These are phyloP conservation scores for Berkeleyomyces rouxiae DNA, from an alignment of 2,329 filamentous ascomycete species.

Conservation along the genomic window DNA sequence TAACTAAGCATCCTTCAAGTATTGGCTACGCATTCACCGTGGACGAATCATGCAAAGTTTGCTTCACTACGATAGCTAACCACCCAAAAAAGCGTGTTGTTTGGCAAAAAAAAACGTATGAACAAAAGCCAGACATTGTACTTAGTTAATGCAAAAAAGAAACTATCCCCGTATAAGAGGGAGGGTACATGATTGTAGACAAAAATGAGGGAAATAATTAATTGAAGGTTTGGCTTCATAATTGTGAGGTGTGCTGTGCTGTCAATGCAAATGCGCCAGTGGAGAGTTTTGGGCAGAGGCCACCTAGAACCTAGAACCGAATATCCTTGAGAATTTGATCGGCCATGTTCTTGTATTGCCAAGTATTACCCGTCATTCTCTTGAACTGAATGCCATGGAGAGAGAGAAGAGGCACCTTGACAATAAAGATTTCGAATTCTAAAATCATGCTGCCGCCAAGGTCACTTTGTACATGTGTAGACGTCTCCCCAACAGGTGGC, in stretches of 20 bases:
- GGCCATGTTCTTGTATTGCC: conserved; percentile 98
- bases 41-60: too few species aligned
- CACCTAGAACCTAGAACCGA: conserved; percentile 32
- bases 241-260: background rate
- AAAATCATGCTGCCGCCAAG: conserved; percentile 70
- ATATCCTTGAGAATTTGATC: conserved; percentile 84
- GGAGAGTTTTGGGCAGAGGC: background rate
- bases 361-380: conserved; percentile 84
- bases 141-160: too few species aligned
- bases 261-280: background rate
- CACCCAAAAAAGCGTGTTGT: too few species aligned
- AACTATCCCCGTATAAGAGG: background rate
- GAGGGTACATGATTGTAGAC: background rate
- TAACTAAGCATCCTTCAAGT: too few species aligned
- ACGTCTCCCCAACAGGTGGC: conserved; percentile 51
- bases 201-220: background rate
- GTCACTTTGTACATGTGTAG: conserved; percentile 80
- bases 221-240: background rate
- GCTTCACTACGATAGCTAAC: too few species aligned
- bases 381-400: conserved; percentile 97
- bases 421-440: conserved; percentile 90
- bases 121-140: too few species aligned
- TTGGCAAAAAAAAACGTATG: too few species aligned
- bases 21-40: too few species aligned
- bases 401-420: conserved; percentile 86